phyloP scores from a whole-genome alignment of 2,329 filamentous ascomycete species.

The Acarospora socialis region DNA sequence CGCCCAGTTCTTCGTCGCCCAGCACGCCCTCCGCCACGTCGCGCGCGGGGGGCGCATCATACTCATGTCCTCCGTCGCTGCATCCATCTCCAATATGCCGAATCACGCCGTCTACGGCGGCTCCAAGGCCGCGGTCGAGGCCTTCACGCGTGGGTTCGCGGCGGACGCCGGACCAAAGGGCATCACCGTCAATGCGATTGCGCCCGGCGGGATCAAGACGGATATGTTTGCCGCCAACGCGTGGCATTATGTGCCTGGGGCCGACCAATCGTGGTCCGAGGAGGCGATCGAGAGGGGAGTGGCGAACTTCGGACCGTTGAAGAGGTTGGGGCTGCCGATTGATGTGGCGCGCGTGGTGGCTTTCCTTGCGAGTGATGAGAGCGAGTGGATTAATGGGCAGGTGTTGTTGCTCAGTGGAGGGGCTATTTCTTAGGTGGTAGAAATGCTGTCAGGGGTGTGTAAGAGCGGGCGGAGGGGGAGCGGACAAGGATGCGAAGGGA shows the following conservation, averaged over 20 bases:
- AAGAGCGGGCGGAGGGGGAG: too few relatives aligned
- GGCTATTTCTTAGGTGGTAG: too few relatives aligned
- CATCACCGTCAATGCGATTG: constrained; percentile 60
- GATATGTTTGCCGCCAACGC: constrained; percentile 64
- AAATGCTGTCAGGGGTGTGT: too few relatives aligned
- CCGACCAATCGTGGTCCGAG: constrained; percentile 36
- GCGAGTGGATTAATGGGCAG: constrained; percentile 1
- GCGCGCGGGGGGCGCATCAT: constrained; percentile 39
- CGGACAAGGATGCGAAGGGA: too few relatives aligned
- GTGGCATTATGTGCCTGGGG: constrained; percentile 50
- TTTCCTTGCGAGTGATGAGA: constrained; percentile 1
- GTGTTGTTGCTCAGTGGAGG: neutral
- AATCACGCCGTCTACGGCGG: constrained; percentile 60
- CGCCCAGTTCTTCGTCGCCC: constrained; percentile 49
- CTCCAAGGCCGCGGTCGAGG: constrained; percentile 58
- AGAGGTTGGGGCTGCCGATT: constrained; percentile 12
- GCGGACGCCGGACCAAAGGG: constrained; percentile 54
- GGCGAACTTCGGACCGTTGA: constrained; percentile 29
- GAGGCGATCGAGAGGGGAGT: constrained; percentile 42
- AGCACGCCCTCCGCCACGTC: constrained; percentile 41
- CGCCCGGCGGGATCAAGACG: constrained; percentile 57
- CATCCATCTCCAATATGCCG: constrained; percentile 49
- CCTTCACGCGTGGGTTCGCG: constrained; percentile 56
- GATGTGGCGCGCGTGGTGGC: constrained; percentile 3
- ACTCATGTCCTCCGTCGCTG: constrained; percentile 42